phyloP scores from a whole-genome alignment of 306 rosid genomes.

The Argentina anserina region DNA sequence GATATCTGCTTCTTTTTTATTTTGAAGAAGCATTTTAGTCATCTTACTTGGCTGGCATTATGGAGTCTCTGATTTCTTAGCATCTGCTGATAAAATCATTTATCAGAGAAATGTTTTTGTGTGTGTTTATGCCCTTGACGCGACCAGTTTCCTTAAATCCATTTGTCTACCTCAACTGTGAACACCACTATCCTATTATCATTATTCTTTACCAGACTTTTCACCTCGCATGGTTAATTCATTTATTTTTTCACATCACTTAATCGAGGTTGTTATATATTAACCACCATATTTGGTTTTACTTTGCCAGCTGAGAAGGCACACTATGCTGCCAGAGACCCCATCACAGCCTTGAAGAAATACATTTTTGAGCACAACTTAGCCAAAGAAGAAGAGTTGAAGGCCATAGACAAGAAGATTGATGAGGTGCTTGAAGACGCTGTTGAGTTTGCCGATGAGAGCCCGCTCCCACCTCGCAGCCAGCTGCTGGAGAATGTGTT shows the following conservation, averaged over 20 bases:
- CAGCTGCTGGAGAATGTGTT: slow-evolving; percentile 97
- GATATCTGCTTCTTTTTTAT: not conserved
- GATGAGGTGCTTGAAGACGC: slow-evolving; percentile 77
- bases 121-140: not conserved
- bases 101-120: not conserved
- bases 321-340: slow-evolving; percentile 85
- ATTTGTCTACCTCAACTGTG: not conserved
- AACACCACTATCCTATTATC: not conserved
- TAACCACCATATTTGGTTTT: slow-evolving; percentile 6
- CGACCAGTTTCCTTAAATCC: not conserved
- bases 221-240: slow-evolving; percentile 1
- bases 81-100: slow-evolving; percentile 7
- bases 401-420: slow-evolving; percentile 73
- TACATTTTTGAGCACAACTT: slow-evolving; percentile 67
- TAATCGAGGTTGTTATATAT: slow-evolving; percentile 2
- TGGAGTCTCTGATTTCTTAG: not conserved
- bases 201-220: not conserved
- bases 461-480: slow-evolving; percentile 77
- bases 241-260: not conserved
- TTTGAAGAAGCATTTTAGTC: not conserved
- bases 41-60: not conserved
- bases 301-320: slow-evolving; percentile 86
- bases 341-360: slow-evolving; percentile 75
- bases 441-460: slow-evolving; percentile 84
- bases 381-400: slow-evolving; percentile 71